Evolutionary conservation across 768 basidiomycete genomes (phyloP), one percentile per base, ranked within the genome.

Genomic region (Boletus rubescentipes): DNA sequence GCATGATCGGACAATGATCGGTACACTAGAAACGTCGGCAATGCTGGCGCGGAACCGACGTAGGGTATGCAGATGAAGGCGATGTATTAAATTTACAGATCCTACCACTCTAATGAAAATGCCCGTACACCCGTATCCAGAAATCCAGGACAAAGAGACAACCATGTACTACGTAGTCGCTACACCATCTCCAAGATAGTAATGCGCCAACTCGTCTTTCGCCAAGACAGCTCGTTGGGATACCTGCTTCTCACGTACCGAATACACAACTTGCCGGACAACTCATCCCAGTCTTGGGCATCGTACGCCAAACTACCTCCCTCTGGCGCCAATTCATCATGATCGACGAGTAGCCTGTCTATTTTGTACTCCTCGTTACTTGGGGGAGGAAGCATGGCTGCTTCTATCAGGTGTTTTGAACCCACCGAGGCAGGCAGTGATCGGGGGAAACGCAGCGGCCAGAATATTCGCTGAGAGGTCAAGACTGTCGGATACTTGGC

Each of bases 241-340:
- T 60, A 69, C 40, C 30, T 64, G 46, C 51, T 64, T 34, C 57
- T 51, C 46, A 60, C 57, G 31, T 55, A 55, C 38, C 67, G 62
- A 12, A 69, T 46, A 20, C 67, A 69, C n/a, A 69, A 14, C 53
- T 51, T 69, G 4, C 67, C 67, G 1, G 69, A 62, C 8, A 69
- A 32, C 46, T 71, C 69, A 11, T 69, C 67, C 67, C 67, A 69
- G n/a, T 71, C 67, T 39, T 71, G 60, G n/a, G 59, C 56, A 31
- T 67, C 62, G n/a, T 60, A 58, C 12, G 59, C 51, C 2, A 64
- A 36, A 31, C 53, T 34, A 4, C 61, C 53, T 3, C 29, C 49
- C 12, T 49, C 47, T 0, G 57, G 52, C 2, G 40, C 43, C 10
- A 58, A 16, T 12, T 68, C 67, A 8, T 66, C 59, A 8, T 67